These are phyloP conservation scores for Aureobasidium leucospermi DNA, from an alignment of 2,329 filamentous ascomycete species.

Conservation along the genomic window DNA sequence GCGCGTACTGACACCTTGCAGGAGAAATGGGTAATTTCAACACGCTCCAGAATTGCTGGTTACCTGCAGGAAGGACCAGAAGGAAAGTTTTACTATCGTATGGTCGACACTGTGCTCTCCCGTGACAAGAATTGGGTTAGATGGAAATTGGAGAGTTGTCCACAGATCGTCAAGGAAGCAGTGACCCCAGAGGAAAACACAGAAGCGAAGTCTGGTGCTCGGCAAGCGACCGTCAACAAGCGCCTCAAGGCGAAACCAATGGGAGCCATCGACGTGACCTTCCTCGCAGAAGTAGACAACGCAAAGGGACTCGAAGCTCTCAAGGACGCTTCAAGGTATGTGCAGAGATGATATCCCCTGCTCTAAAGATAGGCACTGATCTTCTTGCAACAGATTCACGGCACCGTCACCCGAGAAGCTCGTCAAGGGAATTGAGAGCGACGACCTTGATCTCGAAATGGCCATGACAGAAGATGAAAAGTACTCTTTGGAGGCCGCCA, in stretches of 20 bases:
- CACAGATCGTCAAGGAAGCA: constrained; percentile 70
- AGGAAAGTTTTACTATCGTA: constrained; percentile 88
- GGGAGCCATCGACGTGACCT: constrained; percentile 68
- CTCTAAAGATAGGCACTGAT: constrained; percentile 26
- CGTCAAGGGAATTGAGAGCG: constrained; percentile 64
- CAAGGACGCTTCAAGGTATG: constrained; percentile 51
- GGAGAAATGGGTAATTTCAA: constrained; percentile 77
- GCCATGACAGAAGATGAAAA: constrained; percentile 58
- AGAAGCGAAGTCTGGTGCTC: constrained; percentile 59
- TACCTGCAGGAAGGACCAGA: constrained; percentile 76
- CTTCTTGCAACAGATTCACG: constrained; percentile 42
- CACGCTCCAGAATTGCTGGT: constrained; percentile 68
- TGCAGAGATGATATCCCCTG: constrained; percentile 13
- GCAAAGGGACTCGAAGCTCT: constrained; percentile 60
- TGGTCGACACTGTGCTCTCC: constrained; percentile 92
- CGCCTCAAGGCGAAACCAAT: constrained; percentile 57
- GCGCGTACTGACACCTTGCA: constrained; percentile 30
- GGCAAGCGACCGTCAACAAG: constrained; percentile 62
- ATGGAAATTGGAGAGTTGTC: constrained; percentile 95
- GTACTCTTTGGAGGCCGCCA: constrained; percentile 56
- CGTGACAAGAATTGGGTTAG: constrained; percentile 98
- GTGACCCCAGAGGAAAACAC: constrained; percentile 63
- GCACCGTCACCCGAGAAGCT: constrained; percentile 65
- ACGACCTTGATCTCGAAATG: constrained; percentile 82
- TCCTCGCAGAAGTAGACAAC: constrained; percentile 61